Evolutionary conservation across 768 basidiomycete species (phyloP).

Genomic region (Rhizopogon sp.): DNA sequence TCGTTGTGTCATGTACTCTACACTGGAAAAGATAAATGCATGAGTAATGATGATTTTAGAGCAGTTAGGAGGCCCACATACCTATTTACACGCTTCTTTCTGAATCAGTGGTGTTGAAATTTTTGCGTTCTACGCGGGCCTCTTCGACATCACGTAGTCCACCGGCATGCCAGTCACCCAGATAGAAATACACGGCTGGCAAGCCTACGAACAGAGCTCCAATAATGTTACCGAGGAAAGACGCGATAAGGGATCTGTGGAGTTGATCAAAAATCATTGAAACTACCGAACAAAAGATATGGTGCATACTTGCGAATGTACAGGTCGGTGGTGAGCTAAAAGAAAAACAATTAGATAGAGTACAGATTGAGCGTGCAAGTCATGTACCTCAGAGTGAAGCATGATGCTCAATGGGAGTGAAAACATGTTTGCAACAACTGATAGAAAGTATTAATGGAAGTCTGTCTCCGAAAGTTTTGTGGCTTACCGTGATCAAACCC

Average conservation of each 20-base stretch:
- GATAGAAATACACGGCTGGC: constrained; percentile 61
- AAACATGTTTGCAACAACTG: constrained; percentile 76
- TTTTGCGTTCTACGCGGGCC: constrained; percentile 10
- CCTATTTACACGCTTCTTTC: not conserved
- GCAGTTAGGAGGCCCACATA: not conserved
- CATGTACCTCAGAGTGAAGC: constrained; percentile 58
- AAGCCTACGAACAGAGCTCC: constrained; percentile 61
- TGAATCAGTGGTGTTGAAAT: constrained; percentile 6
- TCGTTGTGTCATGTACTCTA: not conserved
- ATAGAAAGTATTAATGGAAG: not conserved
- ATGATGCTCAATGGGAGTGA: constrained; percentile 67
- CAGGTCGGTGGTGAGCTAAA: constrained; percentile 24
- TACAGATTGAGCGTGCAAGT: not conserved
- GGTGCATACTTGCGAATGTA: constrained; percentile 63
- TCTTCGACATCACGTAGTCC: constrained; percentile 39
- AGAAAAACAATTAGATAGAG: constrained; percentile 9
- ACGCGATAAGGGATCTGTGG: constrained; percentile 55
- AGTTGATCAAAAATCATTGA: not conserved
- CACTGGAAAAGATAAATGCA: not conserved
- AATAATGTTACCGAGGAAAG: constrained; percentile 62
- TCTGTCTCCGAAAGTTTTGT: not conserved
- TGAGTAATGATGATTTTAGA: not conserved
- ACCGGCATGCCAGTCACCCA: constrained; percentile 41
- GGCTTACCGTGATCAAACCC: constrained; percentile 63
- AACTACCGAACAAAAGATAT: not conserved